These are phyloP conservation scores for Sclerotinia minor DNA, from an alignment of 2,329 filamentous ascomycete species.

Conservation along the genomic window DNA sequence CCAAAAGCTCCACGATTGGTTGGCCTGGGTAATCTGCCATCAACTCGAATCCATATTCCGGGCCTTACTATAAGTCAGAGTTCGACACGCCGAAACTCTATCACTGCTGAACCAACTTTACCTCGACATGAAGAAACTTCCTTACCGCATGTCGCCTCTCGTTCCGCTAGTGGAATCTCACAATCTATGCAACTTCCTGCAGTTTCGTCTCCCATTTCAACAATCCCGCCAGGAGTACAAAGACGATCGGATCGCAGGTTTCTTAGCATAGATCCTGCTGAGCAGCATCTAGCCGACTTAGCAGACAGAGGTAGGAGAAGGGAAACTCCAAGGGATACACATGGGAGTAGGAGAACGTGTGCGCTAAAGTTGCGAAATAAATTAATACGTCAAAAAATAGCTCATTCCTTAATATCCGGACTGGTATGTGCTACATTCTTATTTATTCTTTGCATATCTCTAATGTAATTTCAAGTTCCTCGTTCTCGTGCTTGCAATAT, in stretches of 20 bases:
- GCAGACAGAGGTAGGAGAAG: slow-evolving; percentile 47
- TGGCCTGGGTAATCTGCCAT: slow-evolving; percentile 44
- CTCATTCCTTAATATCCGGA: slow-evolving; percentile 66
- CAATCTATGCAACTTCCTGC: slow-evolving; percentile 24
- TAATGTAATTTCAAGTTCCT: slow-evolving; percentile 36
- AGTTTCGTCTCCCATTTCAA: slow-evolving; percentile 27
- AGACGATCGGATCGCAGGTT: slow-evolving; percentile 38
- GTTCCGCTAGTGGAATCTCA: slow-evolving; percentile 28
- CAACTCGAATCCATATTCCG: slow-evolving; percentile 47
- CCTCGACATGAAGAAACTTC: slow-evolving; percentile 6
- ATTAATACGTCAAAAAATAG: slow-evolving; percentile 55
- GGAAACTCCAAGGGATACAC: slow-evolving; percentile 36
- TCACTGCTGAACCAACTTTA: slow-evolving; percentile 20
- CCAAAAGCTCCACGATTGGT: slow-evolving; percentile 51
- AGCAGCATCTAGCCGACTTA: slow-evolving; percentile 49
- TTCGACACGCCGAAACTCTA: slow-evolving; percentile 39
- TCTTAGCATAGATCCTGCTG: slow-evolving; percentile 50
- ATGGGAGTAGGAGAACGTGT: slow-evolving; percentile 32
- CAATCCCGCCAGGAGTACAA: slow-evolving; percentile 27
- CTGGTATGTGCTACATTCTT: slow-evolving; percentile 30
- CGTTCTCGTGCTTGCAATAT: slow-evolving; percentile 36
- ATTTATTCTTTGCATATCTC: background rate
- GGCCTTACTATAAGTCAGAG: slow-evolving; percentile 43
- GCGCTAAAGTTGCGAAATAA: slow-evolving; percentile 57
- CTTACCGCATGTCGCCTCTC: slow-evolving; percentile 27